phyloP scores from a whole-genome alignment of 2,329 filamentous ascomycete species.

The Hortaea sp. region DNA sequence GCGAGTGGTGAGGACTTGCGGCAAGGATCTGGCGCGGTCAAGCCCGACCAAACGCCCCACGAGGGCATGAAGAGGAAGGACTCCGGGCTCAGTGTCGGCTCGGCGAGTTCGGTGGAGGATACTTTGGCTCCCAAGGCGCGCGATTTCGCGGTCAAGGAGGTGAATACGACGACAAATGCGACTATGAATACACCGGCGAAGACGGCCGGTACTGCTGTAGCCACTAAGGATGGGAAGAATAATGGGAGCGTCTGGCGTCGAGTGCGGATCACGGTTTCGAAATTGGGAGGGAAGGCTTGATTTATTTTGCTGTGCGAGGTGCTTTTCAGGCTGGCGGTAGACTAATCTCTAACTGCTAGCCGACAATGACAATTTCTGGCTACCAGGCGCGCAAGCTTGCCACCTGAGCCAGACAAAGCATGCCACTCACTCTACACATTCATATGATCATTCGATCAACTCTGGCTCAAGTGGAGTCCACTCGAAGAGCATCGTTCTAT shows the following conservation, averaged over 20 bases:
- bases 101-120: constrained; percentile 2
- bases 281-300: neutral
- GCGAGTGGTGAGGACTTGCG: constrained; percentile 17
- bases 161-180: constrained; percentile 6
- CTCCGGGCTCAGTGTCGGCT: constrained; percentile 15
- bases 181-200: constrained; percentile 4
- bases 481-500: no score
- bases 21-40: constrained; percentile 15
- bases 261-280: constrained; percentile 10
- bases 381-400: no score
- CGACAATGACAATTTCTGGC: no score
- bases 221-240: constrained; percentile 11
- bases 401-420: no score
- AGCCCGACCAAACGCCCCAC: neutral
- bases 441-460: no score
- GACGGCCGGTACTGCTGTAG: constrained; percentile 6
- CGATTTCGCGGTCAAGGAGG: constrained; percentile 16
- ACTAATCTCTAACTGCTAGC: no score
- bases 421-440: no score
- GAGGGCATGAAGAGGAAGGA: constrained; percentile 15
- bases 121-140: constrained; percentile 16
- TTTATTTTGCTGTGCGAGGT: no score
- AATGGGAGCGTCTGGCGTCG: constrained; percentile 13
- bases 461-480: no score
- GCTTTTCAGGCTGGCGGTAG: no score